Evolutionary conservation across 805 yeast genomes (phyloP).

Genomic region (Ogataea methylovora): DNA sequence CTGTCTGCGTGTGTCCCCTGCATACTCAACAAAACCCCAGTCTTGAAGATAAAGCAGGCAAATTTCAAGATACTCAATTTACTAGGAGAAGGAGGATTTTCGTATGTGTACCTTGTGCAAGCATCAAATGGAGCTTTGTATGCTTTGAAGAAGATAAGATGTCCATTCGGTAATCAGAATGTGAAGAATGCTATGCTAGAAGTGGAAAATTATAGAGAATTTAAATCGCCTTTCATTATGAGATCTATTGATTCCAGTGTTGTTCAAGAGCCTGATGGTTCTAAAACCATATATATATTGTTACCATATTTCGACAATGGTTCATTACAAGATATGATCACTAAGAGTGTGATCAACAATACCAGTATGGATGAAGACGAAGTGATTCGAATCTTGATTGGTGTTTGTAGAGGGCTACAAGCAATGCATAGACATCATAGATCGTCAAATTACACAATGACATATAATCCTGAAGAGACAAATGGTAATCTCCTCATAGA

Average conservation of each 20-base stretch:
- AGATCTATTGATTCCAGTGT: slow-evolving; percentile 64
- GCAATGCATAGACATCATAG: slow-evolving; percentile 62
- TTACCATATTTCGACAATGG: slow-evolving; percentile 72
- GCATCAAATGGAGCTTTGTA: slow-evolving; percentile 40
- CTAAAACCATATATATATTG: slow-evolving; percentile 68
- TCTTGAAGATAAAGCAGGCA: slow-evolving; percentile 52
- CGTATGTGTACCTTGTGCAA: slow-evolving; percentile 76
- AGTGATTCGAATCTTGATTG: slow-evolving; percentile 53
- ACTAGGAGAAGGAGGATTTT: slow-evolving; percentile 88
- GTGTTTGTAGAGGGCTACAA: slow-evolving; percentile 67
- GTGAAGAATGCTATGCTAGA: slow-evolving; percentile 71
- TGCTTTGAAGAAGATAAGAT: slow-evolving; percentile 80
- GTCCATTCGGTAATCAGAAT: slow-evolving; percentile 79
- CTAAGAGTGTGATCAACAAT: slow-evolving; percentile 50
- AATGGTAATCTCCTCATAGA: slow-evolving; percentile 21
- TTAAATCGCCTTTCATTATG: slow-evolving; percentile 60
- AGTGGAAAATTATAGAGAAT: slow-evolving; percentile 65
- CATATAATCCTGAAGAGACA: slow-evolving; percentile 14
- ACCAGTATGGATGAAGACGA: slow-evolving; percentile 52
- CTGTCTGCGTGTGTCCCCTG: slow-evolving; percentile 36
- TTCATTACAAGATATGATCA: slow-evolving; percentile 77
- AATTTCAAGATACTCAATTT: slow-evolving; percentile 57
- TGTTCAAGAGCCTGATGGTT: slow-evolving; percentile 69
- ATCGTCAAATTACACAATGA: slow-evolving; percentile 11
- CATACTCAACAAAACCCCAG: slow-evolving; percentile 37